Percentiles rank a stretch among this genome's conserved stretches.
These are phyloP conservation scores for Sophora flavescens DNA, from an alignment of 306 rosid genomes.

Conservation along the genomic window DNA sequence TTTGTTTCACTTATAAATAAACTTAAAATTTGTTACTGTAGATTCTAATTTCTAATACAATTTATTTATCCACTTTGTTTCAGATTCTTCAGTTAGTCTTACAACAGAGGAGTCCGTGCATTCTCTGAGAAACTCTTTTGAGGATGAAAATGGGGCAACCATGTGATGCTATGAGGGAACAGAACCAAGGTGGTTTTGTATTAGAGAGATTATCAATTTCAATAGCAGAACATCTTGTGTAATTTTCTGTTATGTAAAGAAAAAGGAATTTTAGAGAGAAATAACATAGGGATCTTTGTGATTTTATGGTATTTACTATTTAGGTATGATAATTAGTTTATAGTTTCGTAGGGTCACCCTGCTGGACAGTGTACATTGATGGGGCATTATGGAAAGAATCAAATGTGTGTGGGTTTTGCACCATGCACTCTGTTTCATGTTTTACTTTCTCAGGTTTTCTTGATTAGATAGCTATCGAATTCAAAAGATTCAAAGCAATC, in stretches of 20 bases:
- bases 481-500: slow-evolving; percentile 33
- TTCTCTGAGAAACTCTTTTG: slow-evolving; percentile 59
- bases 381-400: slow-evolving; percentile 62
- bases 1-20: not conserved
- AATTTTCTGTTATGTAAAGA: slow-evolving; percentile 40
- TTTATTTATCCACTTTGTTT: not conserved
- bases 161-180: slow-evolving; percentile 34
- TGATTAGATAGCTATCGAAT: slow-evolving; percentile 42
- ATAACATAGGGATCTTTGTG: slow-evolving; percentile 3
- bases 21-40: not conserved
- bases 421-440: slow-evolving; percentile 44
- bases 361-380: slow-evolving; percentile 60
- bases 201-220: not conserved
- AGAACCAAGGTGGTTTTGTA: not conserved
- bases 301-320: not conserved
- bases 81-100: slow-evolving; percentile 53
- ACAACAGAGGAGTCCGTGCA: slow-evolving; percentile 49
- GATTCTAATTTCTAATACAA: not conserved
- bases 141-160: slow-evolving; percentile 36
- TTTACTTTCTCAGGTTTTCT: slow-evolving; percentile 24
- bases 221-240: not conserved
- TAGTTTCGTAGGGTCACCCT: slow-evolving; percentile 39
- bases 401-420: slow-evolving; percentile 34
- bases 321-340: slow-evolving; percentile 52
- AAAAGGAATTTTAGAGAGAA: slow-evolving; percentile 24